A percentile compares a stretch with the other conserved stretches of the same genome.
Conservation (phyloP, 208 protist species). For the Willaertia magna region DNA sequence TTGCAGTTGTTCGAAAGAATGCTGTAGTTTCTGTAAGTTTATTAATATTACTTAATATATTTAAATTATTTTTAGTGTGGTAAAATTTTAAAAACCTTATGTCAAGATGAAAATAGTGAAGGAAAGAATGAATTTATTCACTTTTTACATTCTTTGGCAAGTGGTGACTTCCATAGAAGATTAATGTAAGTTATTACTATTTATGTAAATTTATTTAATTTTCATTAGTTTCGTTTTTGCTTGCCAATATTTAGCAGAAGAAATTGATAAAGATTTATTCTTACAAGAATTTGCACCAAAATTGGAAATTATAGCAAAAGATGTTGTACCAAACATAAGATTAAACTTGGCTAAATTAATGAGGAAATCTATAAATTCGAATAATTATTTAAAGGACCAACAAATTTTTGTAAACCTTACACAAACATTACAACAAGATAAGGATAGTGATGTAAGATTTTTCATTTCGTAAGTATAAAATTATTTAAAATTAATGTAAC, state of each 20-base stretch:
- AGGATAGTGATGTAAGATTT: constrained; percentile 2
- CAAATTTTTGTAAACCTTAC: not conserved
- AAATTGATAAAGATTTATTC: constrained; percentile 17
- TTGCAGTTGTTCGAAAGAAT: constrained; percentile 56
- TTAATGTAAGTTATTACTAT: not conserved
- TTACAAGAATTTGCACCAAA: constrained; percentile 37
- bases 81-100: not conserved
- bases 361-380: not conserved
- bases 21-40: constrained; percentile 7
- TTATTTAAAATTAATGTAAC: not conserved
- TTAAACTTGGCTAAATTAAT: constrained; percentile 55
- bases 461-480: not conserved
- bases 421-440: not conserved
- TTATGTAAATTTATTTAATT: not conserved
- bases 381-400: not conserved
- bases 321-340: constrained; percentile 69
- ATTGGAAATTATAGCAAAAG: constrained; percentile 43
- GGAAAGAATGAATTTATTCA: not conserved
- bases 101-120: not conserved
- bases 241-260: constrained; percentile 5
- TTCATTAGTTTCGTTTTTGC: constrained; percentile 5
- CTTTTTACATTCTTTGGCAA: constrained; percentile 10
- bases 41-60: constrained; percentile 36
- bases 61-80: constrained; percentile 29
- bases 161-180: constrained; percentile 4